These are phyloP conservation scores for Mycena vulgaris DNA, from an alignment of 768 basidiomycete genomes.

Conservation along the genomic window DNA sequence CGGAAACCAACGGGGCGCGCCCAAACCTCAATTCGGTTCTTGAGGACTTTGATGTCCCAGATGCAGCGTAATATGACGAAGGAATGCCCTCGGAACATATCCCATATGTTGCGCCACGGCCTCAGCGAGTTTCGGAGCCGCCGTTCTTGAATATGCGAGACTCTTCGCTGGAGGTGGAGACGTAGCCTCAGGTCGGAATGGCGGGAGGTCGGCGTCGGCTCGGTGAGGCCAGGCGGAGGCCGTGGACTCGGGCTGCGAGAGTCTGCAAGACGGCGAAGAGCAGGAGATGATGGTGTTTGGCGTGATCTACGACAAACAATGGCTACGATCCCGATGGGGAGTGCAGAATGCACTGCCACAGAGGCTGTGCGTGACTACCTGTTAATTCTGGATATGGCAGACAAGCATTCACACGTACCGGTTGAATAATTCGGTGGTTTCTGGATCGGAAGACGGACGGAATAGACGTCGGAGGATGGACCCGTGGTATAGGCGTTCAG, in stretches of 20 bases:
- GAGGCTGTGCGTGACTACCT: conserved; percentile 13
- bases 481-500: conserved; percentile 13
- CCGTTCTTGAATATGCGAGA: conserved; percentile 14
- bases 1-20: neutral
- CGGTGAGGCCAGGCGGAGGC: no score
- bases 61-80: conserved; percentile 4
- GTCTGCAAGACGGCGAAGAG: no score
- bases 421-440: neutral
- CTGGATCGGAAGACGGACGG: neutral
- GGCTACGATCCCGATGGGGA: no score
- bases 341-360: no score
- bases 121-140: neutral
- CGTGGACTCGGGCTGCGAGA: no score
- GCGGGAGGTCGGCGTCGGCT: no score
- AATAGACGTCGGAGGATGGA: neutral
- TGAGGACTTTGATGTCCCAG: conserved; percentile 4
- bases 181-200: no score
- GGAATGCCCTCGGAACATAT: conserved; percentile 2
- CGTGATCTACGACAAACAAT: no score
- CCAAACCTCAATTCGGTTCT: conserved; percentile 16
- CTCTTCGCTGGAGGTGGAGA: conserved; percentile 7
- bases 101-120: conserved; percentile 1
- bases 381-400: neutral
- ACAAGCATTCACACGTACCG: neutral
- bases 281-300: no score